Conservation (phyloP, 805 yeast species). For the Spathaspora sp. region DNA sequence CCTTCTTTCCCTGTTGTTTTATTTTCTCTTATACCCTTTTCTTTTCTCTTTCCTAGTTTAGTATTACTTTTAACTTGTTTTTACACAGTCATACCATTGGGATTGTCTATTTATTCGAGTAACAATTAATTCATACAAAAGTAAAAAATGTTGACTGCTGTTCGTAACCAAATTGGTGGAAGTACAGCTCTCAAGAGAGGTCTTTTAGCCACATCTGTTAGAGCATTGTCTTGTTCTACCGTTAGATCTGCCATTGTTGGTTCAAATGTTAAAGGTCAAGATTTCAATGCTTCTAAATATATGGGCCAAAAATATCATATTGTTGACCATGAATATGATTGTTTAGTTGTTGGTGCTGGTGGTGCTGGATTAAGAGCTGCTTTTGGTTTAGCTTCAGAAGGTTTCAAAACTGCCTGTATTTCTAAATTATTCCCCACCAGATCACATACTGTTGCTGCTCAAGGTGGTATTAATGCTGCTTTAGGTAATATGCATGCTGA, state of each 20-base stretch:
- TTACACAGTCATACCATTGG: background rate
- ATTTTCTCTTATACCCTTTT: background rate
- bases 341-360: slow-evolving; percentile 98
- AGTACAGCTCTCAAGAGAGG: background rate
- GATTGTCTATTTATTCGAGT: background rate
- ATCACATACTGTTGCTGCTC: slow-evolving; percentile 99
- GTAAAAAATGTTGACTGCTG: background rate
- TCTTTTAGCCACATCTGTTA: background rate
- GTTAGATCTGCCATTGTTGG: slow-evolving; percentile 35
- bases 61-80: too few relatives aligned
- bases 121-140: background rate
- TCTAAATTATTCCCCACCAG: slow-evolving; percentile 97
- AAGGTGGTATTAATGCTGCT: slow-evolving; percentile 99
- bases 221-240: slow-evolving; percentile 26
- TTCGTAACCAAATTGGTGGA: background rate
- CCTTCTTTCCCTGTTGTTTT: background rate
- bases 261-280: slow-evolving; percentile 33
- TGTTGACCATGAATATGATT: slow-evolving; percentile 97
- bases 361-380: slow-evolving; percentile 99
- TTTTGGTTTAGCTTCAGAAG: slow-evolving; percentile 95
- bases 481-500: slow-evolving; percentile 98
- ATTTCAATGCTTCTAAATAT: slow-evolving; percentile 40
- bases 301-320: slow-evolving; percentile 75
- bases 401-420: slow-evolving; percentile 96
- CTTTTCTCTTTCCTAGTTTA: background rate